phyloP scores from a whole-genome alignment of 2,329 filamentous ascomycete species.

The Byssochlamys sp. region DNA sequence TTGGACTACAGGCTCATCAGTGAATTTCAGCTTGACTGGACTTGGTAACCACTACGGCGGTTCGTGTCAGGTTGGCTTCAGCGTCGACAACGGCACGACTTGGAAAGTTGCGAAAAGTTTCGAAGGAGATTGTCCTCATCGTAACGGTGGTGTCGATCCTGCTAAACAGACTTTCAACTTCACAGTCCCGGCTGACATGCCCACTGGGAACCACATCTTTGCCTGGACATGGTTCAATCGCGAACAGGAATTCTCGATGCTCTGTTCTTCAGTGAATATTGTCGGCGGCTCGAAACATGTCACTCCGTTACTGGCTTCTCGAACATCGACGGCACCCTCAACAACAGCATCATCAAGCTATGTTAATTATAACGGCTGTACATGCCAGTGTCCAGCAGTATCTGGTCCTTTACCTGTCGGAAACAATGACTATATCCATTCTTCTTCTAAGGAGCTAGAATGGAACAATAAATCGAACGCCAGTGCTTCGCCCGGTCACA shows the following conservation, averaged over 20 bases:
- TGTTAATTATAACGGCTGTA: background rate
- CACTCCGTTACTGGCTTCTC: background rate
- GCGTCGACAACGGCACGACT: conserved; percentile 33
- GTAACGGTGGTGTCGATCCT: conserved; percentile 27
- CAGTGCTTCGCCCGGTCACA: background rate
- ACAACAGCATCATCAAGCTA: background rate
- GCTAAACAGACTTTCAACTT: conserved; percentile 38
- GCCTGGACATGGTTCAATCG: conserved; percentile 41
- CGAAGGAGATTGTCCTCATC: conserved; percentile 40
- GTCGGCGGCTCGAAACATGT: conserved; percentile 3
- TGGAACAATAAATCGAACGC: background rate
- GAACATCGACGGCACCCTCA: background rate
- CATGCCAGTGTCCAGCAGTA: background rate
- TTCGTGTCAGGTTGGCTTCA: conserved; percentile 40
- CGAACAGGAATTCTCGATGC: conserved; percentile 38
- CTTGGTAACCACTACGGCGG: conserved; percentile 39
- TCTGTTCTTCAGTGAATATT: conserved; percentile 38
- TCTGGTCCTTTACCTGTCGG: background rate
- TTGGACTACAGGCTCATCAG: conserved; percentile 35
- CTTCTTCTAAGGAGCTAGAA: conserved; percentile 9
- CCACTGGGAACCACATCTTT: conserved; percentile 34
- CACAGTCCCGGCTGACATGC: conserved; percentile 35
- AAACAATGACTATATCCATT: background rate
- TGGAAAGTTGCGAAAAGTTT: conserved; percentile 39
- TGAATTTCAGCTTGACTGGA: conserved; percentile 26